Evolutionary conservation across 2,329 filamentous ascomycete genomes (phyloP).

Genomic region (Ceratocystiopsis minuta): DNA sequence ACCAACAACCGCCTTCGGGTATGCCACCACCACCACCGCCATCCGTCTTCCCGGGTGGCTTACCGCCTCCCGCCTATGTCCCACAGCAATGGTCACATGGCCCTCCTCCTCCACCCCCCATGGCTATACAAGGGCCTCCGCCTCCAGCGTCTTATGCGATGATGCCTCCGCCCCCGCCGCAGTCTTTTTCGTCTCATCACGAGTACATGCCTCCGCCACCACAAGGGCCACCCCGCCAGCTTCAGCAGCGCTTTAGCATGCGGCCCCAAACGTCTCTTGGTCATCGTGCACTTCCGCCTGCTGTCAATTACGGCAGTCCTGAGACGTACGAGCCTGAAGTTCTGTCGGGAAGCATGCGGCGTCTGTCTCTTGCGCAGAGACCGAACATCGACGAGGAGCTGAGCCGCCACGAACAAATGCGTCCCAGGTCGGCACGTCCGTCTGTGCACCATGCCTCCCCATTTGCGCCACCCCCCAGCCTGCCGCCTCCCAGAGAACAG

Average conservation of each 20-base stretch:
- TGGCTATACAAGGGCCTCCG: background rate
- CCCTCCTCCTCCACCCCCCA: background rate
- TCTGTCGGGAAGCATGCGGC: conserved; percentile 17
- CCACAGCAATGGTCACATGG: background rate
- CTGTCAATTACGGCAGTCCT: conserved; percentile 16
- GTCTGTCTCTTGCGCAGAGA: conserved; percentile 23
- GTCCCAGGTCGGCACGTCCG: conserved; percentile 26
- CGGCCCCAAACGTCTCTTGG: conserved; percentile 23
- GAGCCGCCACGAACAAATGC: conserved; percentile 22
- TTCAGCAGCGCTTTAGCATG: conserved; percentile 11
- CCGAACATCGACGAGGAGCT: conserved; percentile 26
- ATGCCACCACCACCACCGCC: conserved; percentile 1
- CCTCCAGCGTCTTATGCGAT: background rate
- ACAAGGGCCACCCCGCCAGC: conserved; percentile 1
- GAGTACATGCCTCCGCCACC: background rate
- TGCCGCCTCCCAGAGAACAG: background rate
- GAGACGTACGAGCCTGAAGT: conserved; percentile 25
- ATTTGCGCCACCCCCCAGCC: conserved; percentile 13
- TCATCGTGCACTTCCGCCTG: conserved; percentile 12
- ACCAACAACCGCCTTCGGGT: background rate
- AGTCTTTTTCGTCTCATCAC: background rate
- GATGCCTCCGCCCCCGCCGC: conserved; percentile 1
- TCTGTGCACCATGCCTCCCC: conserved; percentile 12
- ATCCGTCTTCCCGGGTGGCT: background rate
- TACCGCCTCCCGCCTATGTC: background rate